phyloP scores from a whole-genome alignment of 2,329 filamentous ascomycete species.

The Fragosphaeria purpurea region DNA sequence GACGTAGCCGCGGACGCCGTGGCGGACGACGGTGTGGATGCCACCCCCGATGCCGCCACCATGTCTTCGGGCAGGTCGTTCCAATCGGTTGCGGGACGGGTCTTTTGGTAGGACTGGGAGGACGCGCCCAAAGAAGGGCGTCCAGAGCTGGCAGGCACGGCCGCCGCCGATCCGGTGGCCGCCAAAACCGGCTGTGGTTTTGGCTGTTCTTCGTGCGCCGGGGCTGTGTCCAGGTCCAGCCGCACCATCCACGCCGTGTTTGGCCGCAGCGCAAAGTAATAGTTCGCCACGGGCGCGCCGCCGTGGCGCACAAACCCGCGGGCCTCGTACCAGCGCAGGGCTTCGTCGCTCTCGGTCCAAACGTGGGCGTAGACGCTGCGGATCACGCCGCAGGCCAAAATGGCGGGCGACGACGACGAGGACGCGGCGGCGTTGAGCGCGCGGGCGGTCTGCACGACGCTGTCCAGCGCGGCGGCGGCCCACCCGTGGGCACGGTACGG shows the following conservation, averaged over 20 bases:
- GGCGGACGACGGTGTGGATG: constrained; percentile 1
- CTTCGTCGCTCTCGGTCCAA: constrained; percentile 57
- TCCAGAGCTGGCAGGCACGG: constrained; percentile 1
- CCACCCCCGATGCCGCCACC: constrained; percentile 22
- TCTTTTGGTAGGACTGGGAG: constrained; percentile 46
- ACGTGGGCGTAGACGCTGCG: constrained; percentile 52
- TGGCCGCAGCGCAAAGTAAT: constrained; percentile 53
- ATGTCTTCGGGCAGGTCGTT: constrained; percentile 56
- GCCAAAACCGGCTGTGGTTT: constrained; percentile 5
- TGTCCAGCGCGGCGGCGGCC: constrained; percentile 45
- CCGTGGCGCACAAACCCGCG: constrained; percentile 44
- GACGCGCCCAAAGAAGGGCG: constrained; percentile 7
- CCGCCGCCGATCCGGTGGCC: neutral
- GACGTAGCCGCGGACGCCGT: constrained; percentile 8
- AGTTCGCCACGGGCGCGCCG: constrained; percentile 38
- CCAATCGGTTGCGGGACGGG: constrained; percentile 51
- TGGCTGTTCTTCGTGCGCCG: constrained; percentile 4
- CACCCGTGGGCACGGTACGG: constrained; percentile 53
- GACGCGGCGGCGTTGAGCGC: constrained; percentile 19
- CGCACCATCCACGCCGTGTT: constrained; percentile 51
- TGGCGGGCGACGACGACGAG: constrained; percentile 9
- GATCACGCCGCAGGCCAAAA: constrained; percentile 17
- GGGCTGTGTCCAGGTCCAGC: constrained; percentile 27
- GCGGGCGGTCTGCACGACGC: constrained; percentile 35
- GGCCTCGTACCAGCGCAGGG: constrained; percentile 50